Conservation (phyloP, 2,329 filamentous ascomycete species). For the Domatiomyces catenatus region DNA sequence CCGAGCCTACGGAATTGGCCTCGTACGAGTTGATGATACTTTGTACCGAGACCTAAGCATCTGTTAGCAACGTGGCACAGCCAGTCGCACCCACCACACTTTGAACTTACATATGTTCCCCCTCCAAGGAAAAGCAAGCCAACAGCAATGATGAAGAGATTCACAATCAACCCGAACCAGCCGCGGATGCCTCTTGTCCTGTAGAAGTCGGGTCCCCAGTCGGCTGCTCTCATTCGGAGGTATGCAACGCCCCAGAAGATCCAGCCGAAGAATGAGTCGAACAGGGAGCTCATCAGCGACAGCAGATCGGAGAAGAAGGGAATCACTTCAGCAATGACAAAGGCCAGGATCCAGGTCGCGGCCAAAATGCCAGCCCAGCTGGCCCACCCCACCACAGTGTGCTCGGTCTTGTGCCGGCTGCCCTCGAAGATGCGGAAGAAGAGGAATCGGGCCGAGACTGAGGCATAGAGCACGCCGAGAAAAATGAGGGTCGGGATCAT, state of each 20-base stretch:
- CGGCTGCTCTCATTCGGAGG: slow-evolving; percentile 28
- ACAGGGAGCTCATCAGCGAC: slow-evolving; percentile 50
- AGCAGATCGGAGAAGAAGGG: slow-evolving; percentile 71
- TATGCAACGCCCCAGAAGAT: slow-evolving; percentile 56
- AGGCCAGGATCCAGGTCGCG: slow-evolving; percentile 67
- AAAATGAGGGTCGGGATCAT: slow-evolving; percentile 94
- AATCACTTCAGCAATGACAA: slow-evolving; percentile 83
- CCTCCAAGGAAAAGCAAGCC: slow-evolving; percentile 68
- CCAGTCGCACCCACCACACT: background rate
- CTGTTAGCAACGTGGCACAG: background rate
- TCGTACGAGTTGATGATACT: slow-evolving; percentile 1
- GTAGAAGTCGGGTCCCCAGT: slow-evolving; percentile 28
- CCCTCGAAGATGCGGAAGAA: slow-evolving; percentile 79
- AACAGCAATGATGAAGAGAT: slow-evolving; percentile 55
- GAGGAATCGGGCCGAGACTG: slow-evolving; percentile 74
- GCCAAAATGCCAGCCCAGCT: slow-evolving; percentile 60
- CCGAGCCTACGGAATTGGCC: background rate
- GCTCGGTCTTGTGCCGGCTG: slow-evolving; percentile 61
- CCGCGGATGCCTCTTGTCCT: slow-evolving; percentile 27
- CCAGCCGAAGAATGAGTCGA: slow-evolving; percentile 69
- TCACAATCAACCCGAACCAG: slow-evolving; percentile 38
- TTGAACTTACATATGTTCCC: slow-evolving; percentile 56
- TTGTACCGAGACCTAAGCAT: slow-evolving; percentile 8
- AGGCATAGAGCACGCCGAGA: slow-evolving; percentile 77
- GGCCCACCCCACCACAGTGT: slow-evolving; percentile 69